Conservation (phyloP, 345 rosid genomes). For the Gossypium mustelinum region DNA sequence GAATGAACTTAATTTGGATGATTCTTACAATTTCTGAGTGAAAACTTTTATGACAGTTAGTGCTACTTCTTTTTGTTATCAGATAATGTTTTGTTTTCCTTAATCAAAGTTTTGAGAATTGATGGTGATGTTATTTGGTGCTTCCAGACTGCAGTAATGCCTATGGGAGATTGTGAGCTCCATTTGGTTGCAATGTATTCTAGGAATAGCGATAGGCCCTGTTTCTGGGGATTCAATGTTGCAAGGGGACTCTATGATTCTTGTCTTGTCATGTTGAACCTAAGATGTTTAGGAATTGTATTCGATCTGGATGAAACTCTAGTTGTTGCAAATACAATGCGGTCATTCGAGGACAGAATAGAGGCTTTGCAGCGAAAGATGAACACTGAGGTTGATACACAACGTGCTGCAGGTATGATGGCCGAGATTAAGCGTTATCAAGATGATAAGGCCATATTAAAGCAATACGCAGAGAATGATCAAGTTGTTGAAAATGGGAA, state of each 20-base stretch:
- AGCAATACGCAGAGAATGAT: conserved; percentile 89
- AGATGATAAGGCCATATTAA: conserved; percentile 81
- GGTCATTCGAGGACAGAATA: conserved; percentile 89
- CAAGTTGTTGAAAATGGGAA: conserved; percentile 91
- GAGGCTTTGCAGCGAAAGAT: conserved; percentile 50
- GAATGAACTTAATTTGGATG: neutral
- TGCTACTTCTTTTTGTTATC: neutral
- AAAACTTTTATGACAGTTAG: neutral
- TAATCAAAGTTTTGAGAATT: neutral
- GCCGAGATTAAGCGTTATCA: conserved; percentile 88
- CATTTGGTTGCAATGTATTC: conserved; percentile 94
- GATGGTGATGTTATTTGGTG: conserved; percentile 19
- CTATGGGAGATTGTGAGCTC: conserved; percentile 70
- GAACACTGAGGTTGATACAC: conserved; percentile 29
- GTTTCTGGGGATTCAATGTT: conserved; percentile 87
- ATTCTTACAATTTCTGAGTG: neutral
- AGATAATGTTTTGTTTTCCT: neutral
- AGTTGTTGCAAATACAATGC: conserved; percentile 93
- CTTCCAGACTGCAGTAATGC: conserved; percentile 86
- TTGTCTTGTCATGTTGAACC: conserved; percentile 83
- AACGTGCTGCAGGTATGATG: conserved; percentile 64
- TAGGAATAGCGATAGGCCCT: conserved; percentile 51
- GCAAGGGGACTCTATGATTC: conserved; percentile 66
- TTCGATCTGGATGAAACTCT: conserved; percentile 99
- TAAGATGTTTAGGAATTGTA: conserved; percentile 94